Conservation (phyloP, 371 early-diverging fungal genomes). For the Mucor circinelloides region DNA sequence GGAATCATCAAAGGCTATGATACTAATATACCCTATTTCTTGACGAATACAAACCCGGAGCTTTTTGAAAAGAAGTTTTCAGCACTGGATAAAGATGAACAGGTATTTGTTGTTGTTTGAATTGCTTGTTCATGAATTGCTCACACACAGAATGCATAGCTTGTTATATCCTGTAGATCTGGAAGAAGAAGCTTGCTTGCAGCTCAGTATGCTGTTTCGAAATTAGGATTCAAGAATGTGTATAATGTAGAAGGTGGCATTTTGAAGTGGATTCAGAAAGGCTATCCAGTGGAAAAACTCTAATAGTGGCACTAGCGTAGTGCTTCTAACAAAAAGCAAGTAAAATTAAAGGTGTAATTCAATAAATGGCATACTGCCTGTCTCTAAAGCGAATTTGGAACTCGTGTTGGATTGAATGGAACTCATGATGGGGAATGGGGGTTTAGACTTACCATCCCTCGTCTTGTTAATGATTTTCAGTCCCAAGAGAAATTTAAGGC, state of each 20-base stretch:
- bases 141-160: background rate
- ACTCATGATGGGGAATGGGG: too few relatives aligned
- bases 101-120: constrained; percentile 14
- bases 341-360: too few relatives aligned
- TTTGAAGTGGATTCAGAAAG: constrained; percentile 20
- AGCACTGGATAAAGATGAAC: constrained; percentile 18
- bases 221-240: constrained; percentile 18
- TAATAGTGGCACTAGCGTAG: background rate
- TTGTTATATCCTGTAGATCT: constrained; percentile 27
- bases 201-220: constrained; percentile 6
- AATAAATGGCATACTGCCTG: too few relatives aligned
- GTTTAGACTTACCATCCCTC: too few relatives aligned
- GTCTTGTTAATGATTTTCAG: too few relatives aligned
- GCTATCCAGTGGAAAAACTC: constrained; percentile 16
- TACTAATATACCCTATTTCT: constrained; percentile 33
- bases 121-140: background rate
- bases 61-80: constrained; percentile 26
- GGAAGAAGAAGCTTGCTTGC: constrained; percentile 26
- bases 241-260: constrained; percentile 26
- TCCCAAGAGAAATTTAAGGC: too few relatives aligned
- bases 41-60: constrained; percentile 16
- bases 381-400: too few relatives aligned
- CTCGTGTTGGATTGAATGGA: too few relatives aligned
- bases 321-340: too few relatives aligned
- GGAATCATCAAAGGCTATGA: constrained; percentile 33